These are phyloP conservation scores for Lizanozyma gosingica DNA, from an alignment of 1,139 yeast species.

Conservation along the genomic window DNA sequence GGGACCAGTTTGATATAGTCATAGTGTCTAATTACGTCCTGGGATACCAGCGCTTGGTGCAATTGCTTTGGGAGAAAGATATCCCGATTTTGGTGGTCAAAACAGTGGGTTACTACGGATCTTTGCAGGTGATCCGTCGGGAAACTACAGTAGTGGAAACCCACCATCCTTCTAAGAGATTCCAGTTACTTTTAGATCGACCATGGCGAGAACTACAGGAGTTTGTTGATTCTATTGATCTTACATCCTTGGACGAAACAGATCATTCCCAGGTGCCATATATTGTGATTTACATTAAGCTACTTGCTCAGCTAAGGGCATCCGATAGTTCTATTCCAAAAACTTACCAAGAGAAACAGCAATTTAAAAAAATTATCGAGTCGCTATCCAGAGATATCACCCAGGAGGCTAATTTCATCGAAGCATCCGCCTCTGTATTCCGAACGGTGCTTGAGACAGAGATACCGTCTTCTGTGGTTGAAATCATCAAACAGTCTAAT, in stretches of 20 bases:
- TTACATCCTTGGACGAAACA: constrained; percentile 36
- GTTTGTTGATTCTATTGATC: constrained; percentile 43
- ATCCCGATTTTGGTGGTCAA: constrained; percentile 49
- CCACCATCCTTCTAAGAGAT: constrained; percentile 55
- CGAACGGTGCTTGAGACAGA: constrained; percentile 38
- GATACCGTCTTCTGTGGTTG: constrained; percentile 27
- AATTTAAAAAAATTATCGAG: constrained; percentile 35
- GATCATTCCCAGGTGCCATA: constrained; percentile 71
- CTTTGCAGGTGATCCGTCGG: constrained; percentile 40
- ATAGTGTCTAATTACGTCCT: constrained; percentile 20
- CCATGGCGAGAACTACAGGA: constrained; percentile 71
- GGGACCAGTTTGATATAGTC: constrained; percentile 49
- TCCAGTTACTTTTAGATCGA: constrained; percentile 59
- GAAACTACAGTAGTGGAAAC: constrained; percentile 66
- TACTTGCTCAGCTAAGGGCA: constrained; percentile 27
- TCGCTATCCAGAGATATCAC: constrained; percentile 25
- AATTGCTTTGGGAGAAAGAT: constrained; percentile 30
- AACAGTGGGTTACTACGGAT: constrained; percentile 61
- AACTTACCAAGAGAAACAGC: constrained; percentile 37
- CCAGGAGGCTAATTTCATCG: constrained; percentile 56
- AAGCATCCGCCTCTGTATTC: constrained; percentile 56
- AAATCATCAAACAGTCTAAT: constrained; percentile 10
- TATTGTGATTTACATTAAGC: constrained; percentile 54
- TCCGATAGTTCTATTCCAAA: constrained; percentile 31
- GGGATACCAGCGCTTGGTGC: constrained; percentile 19